phyloP scores from a whole-genome alignment of 495 filamentous ascomycete genomes.

The Ascodesmis nigricans region DNA sequence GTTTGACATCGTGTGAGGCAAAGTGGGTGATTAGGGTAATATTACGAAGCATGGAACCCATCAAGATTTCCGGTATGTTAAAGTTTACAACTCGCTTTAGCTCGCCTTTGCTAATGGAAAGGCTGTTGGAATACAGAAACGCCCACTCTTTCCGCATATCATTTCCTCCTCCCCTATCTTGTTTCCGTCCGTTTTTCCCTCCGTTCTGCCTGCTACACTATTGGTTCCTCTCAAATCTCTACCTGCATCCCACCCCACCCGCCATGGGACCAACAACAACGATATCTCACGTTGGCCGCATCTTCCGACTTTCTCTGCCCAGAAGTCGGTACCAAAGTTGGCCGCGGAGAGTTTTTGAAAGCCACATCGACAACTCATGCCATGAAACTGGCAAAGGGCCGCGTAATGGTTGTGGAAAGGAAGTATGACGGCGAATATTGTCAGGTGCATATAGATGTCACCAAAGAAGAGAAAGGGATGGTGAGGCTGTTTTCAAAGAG shows the following conservation, averaged over 20 bases:
- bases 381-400: slow-evolving; percentile 33
- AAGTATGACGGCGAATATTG: slow-evolving; percentile 50
- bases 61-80: slow-evolving; percentile 28
- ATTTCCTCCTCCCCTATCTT: slow-evolving; percentile 25
- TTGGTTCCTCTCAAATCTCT: slow-evolving; percentile 23
- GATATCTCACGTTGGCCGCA: slow-evolving; percentile 10
- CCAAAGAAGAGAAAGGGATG: slow-evolving; percentile 27
- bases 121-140: slow-evolving; percentile 7
- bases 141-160: slow-evolving; percentile 21
- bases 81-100: not conserved
- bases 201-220: slow-evolving; percentile 21
- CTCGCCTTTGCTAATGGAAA: not conserved
- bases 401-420: slow-evolving; percentile 48
- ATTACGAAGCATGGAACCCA: slow-evolving; percentile 48
- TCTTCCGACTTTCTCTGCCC: slow-evolving; percentile 31
- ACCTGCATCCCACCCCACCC: slow-evolving; percentile 21
- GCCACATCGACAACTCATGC: slow-evolving; percentile 59
- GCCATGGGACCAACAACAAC: slow-evolving; percentile 9
- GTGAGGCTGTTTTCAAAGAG: slow-evolving; percentile 81
- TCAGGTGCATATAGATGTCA: slow-evolving; percentile 47
- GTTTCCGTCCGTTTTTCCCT: slow-evolving; percentile 13
- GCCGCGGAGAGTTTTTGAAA: slow-evolving; percentile 48
- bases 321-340: slow-evolving; percentile 47
- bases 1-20: slow-evolving; percentile 44
- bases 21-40: slow-evolving; percentile 81